A percentile compares a stretch with the other conserved stretches of the same genome.
phyloP scores from a whole-genome alignment of 2,329 filamentous ascomycete species.

The Epichloe glyceriae region DNA sequence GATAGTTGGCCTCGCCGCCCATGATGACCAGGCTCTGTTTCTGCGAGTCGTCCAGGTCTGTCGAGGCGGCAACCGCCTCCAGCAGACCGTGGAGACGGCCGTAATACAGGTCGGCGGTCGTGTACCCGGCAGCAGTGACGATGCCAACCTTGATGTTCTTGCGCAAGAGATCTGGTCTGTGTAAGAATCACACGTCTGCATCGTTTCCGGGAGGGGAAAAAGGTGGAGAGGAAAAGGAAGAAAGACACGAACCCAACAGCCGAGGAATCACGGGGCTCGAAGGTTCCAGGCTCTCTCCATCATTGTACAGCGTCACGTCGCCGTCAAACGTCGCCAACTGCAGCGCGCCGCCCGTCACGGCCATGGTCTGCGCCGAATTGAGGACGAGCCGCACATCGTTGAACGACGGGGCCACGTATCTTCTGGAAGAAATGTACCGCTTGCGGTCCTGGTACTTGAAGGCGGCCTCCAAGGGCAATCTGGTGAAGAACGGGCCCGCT shows the following conservation, averaged over 20 bases:
- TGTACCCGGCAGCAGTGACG: constrained; percentile 93
- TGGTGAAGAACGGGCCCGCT: constrained; percentile 88
- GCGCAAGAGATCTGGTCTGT: constrained; percentile 48
- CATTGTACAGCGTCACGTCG: constrained; percentile 90
- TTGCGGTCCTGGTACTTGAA: constrained; percentile 82
- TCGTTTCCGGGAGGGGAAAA: background rate
- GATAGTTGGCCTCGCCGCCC: constrained; percentile 91
- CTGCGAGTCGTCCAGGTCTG: constrained; percentile 47
- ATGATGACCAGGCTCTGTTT: constrained; percentile 79
- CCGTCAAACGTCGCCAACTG: constrained; percentile 93
- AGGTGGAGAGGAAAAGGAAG: background rate
- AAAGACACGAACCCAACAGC: constrained; percentile 31
- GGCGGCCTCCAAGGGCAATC: constrained; percentile 72
- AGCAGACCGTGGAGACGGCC: constrained; percentile 76
- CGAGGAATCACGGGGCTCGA: constrained; percentile 64
- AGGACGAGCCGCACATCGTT: constrained; percentile 89
- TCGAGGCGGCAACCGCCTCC: constrained; percentile 54
- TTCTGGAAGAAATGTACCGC: constrained; percentile 75
- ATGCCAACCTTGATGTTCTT: constrained; percentile 80
- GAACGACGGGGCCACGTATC: constrained; percentile 93
- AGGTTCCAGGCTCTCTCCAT: constrained; percentile 66
- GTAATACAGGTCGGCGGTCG: constrained; percentile 75
- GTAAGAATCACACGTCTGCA: background rate
- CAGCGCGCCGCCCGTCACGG: constrained; percentile 64
- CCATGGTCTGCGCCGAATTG: constrained; percentile 91